Base-by-base conservation (phyloP, 2,329 filamentous ascomycete species). In the Talaromyces sp. region DNA sequence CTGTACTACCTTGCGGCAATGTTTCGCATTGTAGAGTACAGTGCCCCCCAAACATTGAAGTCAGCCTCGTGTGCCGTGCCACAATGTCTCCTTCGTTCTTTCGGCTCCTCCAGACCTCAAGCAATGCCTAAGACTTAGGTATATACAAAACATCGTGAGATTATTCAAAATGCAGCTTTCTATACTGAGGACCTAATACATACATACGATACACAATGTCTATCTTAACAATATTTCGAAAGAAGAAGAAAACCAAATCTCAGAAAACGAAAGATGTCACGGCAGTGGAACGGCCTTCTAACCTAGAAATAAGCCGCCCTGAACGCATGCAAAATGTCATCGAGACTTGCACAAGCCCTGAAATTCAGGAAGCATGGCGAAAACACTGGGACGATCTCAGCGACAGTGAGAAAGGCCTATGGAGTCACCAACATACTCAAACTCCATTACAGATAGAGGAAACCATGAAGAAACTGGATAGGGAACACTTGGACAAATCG, bases 321-420 rank as follows among this genome's bases (percentile, higher is more conserved):
- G 53, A 53, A 2, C 43, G 64, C 15, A 68, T 60, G 1, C 27
- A 40, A 34, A 11, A 38, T 31, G 40, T 62, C 6, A 56, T 64
- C 34, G 56, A 43, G 13, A 25, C 17, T 17, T 47, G 45, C n/a
- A 66, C 56, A 11, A 68, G 64, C 58, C 25, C 61, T 19, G 67
- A 64, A 47, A 67, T 68, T 47, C 45, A 61, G 36, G 67, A 67
- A 61, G 67, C 67, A 51, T 68, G 67, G 67, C 22, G 25, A 11
- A 56, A 45, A 25, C 67, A 68, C 22, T 64, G 64, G 56, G 25
- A 53, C 1, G 61, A 67, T 19, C 61, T 68, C 8, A 58, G 31
- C 11, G 58, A 64, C 2, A 34, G 53, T 8, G 67, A 68, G 58
- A 58, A 59, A 47, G 6, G 36, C 5, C 49, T 29, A 25, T 68